Evolutionary conservation across 495 filamentous ascomycete genomes (phyloP), one percentile per base, ranked within the genome.

Genomic region (Acidomyces sp.): DNA sequence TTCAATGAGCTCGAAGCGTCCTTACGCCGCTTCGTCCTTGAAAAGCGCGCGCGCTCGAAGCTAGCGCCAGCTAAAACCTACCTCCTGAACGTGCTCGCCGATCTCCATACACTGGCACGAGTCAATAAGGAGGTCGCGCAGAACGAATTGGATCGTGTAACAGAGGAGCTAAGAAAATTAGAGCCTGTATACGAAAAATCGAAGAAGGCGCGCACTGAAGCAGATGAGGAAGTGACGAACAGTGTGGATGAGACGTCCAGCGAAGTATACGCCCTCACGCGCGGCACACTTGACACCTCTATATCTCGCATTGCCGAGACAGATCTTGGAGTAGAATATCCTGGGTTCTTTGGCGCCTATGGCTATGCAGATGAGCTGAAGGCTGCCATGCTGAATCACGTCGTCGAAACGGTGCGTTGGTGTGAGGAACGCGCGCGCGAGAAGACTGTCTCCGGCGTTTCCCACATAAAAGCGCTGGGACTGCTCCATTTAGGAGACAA

Each of bases 1-100:
- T 97, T 97, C 46, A 77, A 86, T 49, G 76, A 80, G 24, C 69
- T 96, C 6, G 90, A 97, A 60, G 70, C 80, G 43, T 85, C 87
- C 23, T 60, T 97, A 39, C 74, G 92, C 35, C 77, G 85, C 37
- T 97, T 97, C 54, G 90, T 97, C 24, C 77, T 97, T 33, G 90
- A 96, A 54, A 95, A 94, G 64, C 77, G 90, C 34, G 85, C 90
- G 21, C 74, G 85, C 12, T 95, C 88, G 10, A 97, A 97, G 62
- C 72, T 97, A 48, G 90, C 90, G 11, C 90, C 90, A 16, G 90
- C 90, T 1, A 87, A 83, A 60, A 95, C 87, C 3, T 97, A 96
- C 53, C 77, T 97, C n/a, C 67, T 87, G 48, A 96, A 97, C 56
- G 72, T 96, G 28, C 70, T 97, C 30, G 74, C 80, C 34, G 90